Evolutionary conservation across 306 rosid species (phyloP), one percentile per base, ranked within the genome.

Genomic region (Parietaria judaica): DNA sequence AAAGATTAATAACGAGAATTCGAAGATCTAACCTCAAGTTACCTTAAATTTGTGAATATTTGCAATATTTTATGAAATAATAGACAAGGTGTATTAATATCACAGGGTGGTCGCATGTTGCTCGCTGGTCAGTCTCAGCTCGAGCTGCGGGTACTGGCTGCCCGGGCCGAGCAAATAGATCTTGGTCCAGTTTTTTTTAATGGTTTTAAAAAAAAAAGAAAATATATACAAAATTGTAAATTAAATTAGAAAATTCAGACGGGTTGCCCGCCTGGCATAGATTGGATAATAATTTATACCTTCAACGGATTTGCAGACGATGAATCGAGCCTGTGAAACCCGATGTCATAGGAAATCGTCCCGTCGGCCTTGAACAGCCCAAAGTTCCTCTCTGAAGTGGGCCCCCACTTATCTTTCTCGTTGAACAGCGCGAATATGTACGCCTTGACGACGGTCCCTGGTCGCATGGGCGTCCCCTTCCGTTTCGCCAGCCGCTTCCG

Each of bases 361-460:
- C 99, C 99, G 80, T 92, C 97, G 62, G 99, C 81, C 79, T 92
- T 88, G 72, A 80, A 92, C 51, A 92, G 72, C 41, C 99, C 97
- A 76, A 48, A 92, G 61, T 92, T 92, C 72, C 78, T 86, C 84
- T 92, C 99, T 31, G 99, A 92, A 62, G 79, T 63, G 16, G 78
- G 63, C 16, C 97, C 99, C 0, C 73, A 37, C 73, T 92, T 92
- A 68, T 10, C 49, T 55, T 92, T 44, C 81, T 92, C 97, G 14
- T 92, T 92, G 64, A 92, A 92, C 41, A 83, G 54, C 10, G 99
- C 99, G 70, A 92, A 92, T 69, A 88, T 53, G 52, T 88, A 92
- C 8, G 88, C 99, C 81, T 86, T 92, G 73, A 92, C 71, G 34
- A 77, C 76, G 73, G 47, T 79, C 70, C 84, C 79, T 41, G 97